Conservation (phyloP, 2,329 filamentous ascomycete species). For the Fusarium paranaense region DNA sequence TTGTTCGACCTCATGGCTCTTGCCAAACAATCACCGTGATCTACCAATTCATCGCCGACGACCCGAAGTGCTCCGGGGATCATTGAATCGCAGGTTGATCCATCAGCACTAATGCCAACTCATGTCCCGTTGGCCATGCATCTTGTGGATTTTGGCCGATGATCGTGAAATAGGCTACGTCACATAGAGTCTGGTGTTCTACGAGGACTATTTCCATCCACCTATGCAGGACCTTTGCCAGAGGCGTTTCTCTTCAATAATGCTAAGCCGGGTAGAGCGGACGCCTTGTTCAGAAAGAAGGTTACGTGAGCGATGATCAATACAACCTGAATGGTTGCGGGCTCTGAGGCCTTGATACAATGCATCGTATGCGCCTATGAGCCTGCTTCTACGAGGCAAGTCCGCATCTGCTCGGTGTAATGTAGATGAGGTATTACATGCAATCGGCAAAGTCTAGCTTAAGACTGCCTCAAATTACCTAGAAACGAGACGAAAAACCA, state of each 20-base stretch:
- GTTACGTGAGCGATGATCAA: background rate
- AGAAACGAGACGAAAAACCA: too few species aligned
- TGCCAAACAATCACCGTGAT: background rate
- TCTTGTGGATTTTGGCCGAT: background rate
- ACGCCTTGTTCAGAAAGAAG: background rate
- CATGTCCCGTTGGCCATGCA: background rate
- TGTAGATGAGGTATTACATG: background rate
- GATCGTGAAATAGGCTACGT: background rate
- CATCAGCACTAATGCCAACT: background rate
- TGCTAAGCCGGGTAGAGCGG: background rate
- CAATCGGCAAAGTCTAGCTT: background rate
- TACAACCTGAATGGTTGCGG: too few species aligned
- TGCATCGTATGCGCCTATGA: too few species aligned
- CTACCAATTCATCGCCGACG: background rate
- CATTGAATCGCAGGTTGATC: background rate
- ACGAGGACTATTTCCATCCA: background rate
- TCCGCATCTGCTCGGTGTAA: background rate
- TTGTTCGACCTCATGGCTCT: background rate
- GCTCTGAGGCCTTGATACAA: too few species aligned
- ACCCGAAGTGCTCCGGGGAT: background rate
- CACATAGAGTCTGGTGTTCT: background rate
- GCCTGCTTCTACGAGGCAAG: too few species aligned
- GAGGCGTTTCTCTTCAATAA: background rate
- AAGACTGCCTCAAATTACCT: background rate
- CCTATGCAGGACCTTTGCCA: background rate